Conservation (phyloP, 2,329 filamentous ascomycete genomes). For the Exophiala oligosperma region DNA sequence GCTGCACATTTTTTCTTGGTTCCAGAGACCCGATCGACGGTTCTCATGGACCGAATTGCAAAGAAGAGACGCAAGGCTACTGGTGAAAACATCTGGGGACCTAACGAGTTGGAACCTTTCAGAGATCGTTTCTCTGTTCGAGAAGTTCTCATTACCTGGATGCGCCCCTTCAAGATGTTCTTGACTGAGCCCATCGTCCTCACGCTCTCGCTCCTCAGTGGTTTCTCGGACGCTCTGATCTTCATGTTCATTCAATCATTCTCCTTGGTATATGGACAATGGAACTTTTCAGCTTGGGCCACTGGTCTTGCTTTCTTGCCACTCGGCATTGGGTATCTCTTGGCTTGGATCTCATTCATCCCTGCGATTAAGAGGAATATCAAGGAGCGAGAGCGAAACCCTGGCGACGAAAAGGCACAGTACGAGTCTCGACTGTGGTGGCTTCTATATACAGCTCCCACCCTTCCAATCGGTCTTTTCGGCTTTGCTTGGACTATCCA, state of each 20-base stretch:
- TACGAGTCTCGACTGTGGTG: conserved; percentile 65
- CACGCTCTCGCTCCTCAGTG: conserved; percentile 61
- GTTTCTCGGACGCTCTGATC: conserved; percentile 65
- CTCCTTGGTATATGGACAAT: conserved; percentile 59
- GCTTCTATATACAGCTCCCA: conserved; percentile 60
- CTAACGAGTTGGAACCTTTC: conserved; percentile 67
- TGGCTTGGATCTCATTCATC: conserved; percentile 60
- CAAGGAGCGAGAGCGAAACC: conserved; percentile 46
- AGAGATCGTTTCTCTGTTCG: conserved; percentile 55
- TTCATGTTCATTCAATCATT: conserved; percentile 68
- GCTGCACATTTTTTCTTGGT: conserved; percentile 67
- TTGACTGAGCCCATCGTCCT: conserved; percentile 64
- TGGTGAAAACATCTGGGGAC: conserved; percentile 67
- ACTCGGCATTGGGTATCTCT: conserved; percentile 58
- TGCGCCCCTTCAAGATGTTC: conserved; percentile 65
- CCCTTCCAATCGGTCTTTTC: conserved; percentile 62
- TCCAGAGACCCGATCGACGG: conserved; percentile 74
- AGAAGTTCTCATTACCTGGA: conserved; percentile 59
- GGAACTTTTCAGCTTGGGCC: conserved; percentile 54
- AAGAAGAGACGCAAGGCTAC: conserved; percentile 68
- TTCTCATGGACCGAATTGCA: conserved; percentile 77
- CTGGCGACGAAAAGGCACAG: conserved; percentile 57
- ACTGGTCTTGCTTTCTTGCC: conserved; percentile 57
- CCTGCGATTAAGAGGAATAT: conserved; percentile 55
- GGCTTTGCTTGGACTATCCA: conserved; percentile 63